Conservation (phyloP, 1,139 yeast genomes). For the Hemisphaericaspora subhashii region DNA sequence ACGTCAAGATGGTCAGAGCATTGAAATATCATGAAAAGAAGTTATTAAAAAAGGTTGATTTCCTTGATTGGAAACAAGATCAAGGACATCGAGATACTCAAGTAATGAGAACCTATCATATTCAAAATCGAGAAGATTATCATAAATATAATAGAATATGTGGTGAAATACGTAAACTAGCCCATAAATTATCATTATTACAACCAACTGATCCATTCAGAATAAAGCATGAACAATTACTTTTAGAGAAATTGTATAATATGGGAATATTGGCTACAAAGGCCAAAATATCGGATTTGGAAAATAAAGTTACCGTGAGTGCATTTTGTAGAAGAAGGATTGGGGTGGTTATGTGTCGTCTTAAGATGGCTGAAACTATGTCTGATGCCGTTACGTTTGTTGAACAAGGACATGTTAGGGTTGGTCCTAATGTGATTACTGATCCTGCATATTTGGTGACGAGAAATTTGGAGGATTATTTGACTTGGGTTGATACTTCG, state of each 20-base stretch:
- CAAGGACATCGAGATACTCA: constrained; percentile 92
- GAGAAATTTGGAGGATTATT: constrained; percentile 89
- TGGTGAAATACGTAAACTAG: constrained; percentile 85
- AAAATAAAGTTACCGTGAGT: constrained; percentile 87
- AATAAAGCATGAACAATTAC: constrained; percentile 79
- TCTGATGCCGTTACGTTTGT: constrained; percentile 87
- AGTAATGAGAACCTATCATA: constrained; percentile 91
- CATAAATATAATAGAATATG: constrained; percentile 89
- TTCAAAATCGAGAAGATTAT: constrained; percentile 94
- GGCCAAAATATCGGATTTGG: constrained; percentile 90
- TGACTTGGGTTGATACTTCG: constrained; percentile 95
- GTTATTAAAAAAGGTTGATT: constrained; percentile 91
- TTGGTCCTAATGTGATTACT: constrained; percentile 92
- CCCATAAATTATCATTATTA: constrained; percentile 78
- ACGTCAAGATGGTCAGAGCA: constrained; percentile 74
- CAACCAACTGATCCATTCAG: constrained; percentile 87
- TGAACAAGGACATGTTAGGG: constrained; percentile 97
- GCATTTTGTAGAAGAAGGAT: constrained; percentile 90
- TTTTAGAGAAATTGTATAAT: constrained; percentile 79
- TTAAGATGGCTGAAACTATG: constrained; percentile 90
- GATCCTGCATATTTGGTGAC: constrained; percentile 96
- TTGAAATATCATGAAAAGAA: constrained; percentile 95
- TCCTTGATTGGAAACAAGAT: constrained; percentile 97
- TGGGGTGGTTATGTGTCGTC: constrained; percentile 92
- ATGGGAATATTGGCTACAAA: constrained; percentile 87